These are phyloP conservation scores for Phytophthora tentaculata DNA, from an alignment of 352 stramenopile genomes.

Conservation along the genomic window DNA sequence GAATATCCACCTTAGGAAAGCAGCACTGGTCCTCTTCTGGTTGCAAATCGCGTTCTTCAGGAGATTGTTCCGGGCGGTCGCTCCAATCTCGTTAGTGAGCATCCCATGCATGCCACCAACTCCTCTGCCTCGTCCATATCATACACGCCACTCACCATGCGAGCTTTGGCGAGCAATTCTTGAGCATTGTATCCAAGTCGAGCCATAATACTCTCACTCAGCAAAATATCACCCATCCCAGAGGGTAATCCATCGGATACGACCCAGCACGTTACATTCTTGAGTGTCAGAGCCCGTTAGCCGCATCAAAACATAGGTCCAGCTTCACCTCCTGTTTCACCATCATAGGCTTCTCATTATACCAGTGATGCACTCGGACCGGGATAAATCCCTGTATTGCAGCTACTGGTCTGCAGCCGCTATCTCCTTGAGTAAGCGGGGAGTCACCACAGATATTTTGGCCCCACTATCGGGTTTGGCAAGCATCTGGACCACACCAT, in stretches of 20 bases:
- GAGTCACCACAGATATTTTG: background rate
- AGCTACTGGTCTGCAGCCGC: background rate
- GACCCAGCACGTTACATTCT: background rate
- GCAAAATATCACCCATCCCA: background rate
- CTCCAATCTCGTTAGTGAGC: too few relatives aligned
- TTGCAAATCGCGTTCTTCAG: too few relatives aligned
- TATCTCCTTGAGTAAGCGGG: background rate
- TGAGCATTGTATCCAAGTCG: background rate
- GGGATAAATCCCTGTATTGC: background rate
- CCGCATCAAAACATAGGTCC: background rate
- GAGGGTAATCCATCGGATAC: background rate
- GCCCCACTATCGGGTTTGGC: background rate
- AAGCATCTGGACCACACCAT: background rate
- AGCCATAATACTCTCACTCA: background rate
- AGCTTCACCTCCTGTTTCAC: background rate
- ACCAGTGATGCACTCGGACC: background rate
- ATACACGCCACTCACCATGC: background rate
- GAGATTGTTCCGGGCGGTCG: too few relatives aligned
- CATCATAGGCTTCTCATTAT: background rate
- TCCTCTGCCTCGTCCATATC: background rate
- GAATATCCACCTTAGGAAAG: too few relatives aligned
- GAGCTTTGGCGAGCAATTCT: background rate
- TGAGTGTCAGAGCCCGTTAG: background rate
- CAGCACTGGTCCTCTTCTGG: too few relatives aligned
- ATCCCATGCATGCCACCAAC: background rate